phyloP scores from a whole-genome alignment of 2,329 filamentous ascomycete species.

The Allantophomopsis cytisporea region DNA sequence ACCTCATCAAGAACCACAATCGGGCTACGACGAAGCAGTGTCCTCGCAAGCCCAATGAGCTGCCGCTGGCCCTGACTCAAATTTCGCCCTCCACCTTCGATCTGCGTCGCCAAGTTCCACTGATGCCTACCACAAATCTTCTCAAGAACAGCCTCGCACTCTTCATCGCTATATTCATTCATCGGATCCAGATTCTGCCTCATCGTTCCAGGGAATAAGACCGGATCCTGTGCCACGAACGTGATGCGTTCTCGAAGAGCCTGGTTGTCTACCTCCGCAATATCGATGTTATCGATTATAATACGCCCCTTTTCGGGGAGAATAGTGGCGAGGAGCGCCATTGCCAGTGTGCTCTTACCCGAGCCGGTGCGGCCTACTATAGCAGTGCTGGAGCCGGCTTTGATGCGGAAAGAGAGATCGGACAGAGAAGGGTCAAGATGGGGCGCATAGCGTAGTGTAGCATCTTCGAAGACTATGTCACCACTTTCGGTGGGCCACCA shows the following conservation, averaged over 20 bases:
- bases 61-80: slow-evolving; percentile 53
- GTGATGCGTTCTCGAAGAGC: slow-evolving; percentile 46
- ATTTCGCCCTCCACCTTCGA: slow-evolving; percentile 48
- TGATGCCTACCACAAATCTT: slow-evolving; percentile 39
- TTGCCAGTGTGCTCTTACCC: slow-evolving; percentile 67
- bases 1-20: slow-evolving; percentile 51
- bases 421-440: slow-evolving; percentile 61
- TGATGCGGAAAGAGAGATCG: slow-evolving; percentile 59
- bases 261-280: slow-evolving; percentile 43
- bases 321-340: slow-evolving; percentile 43
- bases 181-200: slow-evolving; percentile 50
- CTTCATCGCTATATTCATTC: slow-evolving; percentile 37
- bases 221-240: slow-evolving; percentile 53
- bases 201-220: slow-evolving; percentile 49
- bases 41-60: slow-evolving; percentile 48
- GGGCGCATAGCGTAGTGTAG: slow-evolving; percentile 68
- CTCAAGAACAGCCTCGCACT: slow-evolving; percentile 35
- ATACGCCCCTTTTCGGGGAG: slow-evolving; percentile 40
- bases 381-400: slow-evolving; percentile 65
- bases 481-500: slow-evolving; percentile 64
- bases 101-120: slow-evolving; percentile 39
- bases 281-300: slow-evolving; percentile 44
- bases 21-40: slow-evolving; percentile 43
- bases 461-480: slow-evolving; percentile 62
- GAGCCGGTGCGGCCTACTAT: slow-evolving; percentile 72